Base-by-base conservation (phyloP, 805 yeast species). In the Saccharomyces paradoxus region DNA sequence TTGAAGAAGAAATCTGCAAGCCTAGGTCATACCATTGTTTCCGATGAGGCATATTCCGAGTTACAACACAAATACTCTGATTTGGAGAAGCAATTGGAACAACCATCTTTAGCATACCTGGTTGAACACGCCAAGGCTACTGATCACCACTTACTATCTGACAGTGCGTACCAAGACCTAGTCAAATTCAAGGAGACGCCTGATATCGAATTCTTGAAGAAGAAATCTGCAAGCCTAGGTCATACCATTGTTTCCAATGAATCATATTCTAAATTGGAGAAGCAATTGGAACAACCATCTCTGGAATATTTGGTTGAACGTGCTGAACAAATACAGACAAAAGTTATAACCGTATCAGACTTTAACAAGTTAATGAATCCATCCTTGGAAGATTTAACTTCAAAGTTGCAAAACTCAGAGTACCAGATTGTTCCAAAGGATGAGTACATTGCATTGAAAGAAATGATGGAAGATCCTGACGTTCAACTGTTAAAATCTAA, bases 181-280 rank as follows among this genome's bases (percentile, higher is more conserved):
- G 31, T 29, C 31, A 29, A 29, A 8, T 29, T 4, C 13, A 29
- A 29, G 31, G 31, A 29, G 31, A 9, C 5, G 5, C 31, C 31
- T 10, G 31, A 13, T 44, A 22, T 68, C 5, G 63, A 62, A 7
- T 59, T 63, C 24, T 53, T 70, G 46, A 62, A 56, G 22, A 58
- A 61, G 21, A 66, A 63, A 13, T 70, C 71, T 4, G 44, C 60
- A 12, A 49, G 54, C 2, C 58, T 63, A 37, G 71, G 66, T 3
- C 61, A 59, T n/a, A 54, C 50, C n/a, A 49, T 68, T 21, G 49
- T 69, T 7, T 46, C 63, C 1, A 46, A 50, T 14, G 50, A 49
- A 3, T 66, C 60, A 8, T 55, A 60, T 26, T 26, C 27, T 26
- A 5, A 26, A 26, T 26, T 26, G 27, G 27, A 26, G 5, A 26